Evolutionary conservation across 1,284 basidiomycete genomes (phyloP).

Genomic region (Pseudozyma tsukubaensis): DNA sequence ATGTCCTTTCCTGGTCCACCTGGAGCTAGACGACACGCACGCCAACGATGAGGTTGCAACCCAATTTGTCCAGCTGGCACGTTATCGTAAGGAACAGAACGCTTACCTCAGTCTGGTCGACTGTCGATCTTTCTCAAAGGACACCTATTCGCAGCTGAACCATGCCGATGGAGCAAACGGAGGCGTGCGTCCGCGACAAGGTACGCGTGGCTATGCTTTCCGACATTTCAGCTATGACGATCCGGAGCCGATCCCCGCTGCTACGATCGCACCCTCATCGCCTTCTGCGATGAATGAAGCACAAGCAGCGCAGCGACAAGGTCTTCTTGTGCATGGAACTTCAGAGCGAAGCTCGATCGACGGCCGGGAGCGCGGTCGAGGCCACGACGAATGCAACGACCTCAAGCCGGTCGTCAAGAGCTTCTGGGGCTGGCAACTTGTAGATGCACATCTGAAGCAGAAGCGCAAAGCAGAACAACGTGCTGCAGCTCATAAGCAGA

Average conservation of each 20-base stretch:
- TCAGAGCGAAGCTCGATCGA: conserved; percentile 11
- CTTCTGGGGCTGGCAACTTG: conserved; percentile 58
- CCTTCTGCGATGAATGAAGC: not conserved
- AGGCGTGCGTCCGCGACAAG: conserved; percentile 35
- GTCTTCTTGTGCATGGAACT: not conserved
- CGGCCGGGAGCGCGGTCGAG: conserved; percentile 10
- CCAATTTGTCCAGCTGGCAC: conserved; percentile 50
- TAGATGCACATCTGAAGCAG: conserved; percentile 43
- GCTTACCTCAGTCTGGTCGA: conserved; percentile 56
- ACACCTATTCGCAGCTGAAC: conserved; percentile 35
- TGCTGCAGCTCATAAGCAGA: conserved; percentile 14
- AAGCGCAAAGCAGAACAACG: conserved; percentile 38
- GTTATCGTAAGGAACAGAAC: conserved; percentile 39
- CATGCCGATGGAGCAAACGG: conserved; percentile 20
- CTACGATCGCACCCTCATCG: not conserved
- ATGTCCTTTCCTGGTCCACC: conserved; percentile 49
- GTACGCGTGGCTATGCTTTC: conserved; percentile 36
- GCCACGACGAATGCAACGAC: conserved; percentile 54
- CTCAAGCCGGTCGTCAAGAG: conserved; percentile 49
- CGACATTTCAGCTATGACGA: conserved; percentile 47
- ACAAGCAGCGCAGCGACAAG: not conserved
- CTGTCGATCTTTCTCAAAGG: conserved; percentile 48
- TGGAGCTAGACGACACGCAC: conserved; percentile 58
- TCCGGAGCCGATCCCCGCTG: conserved; percentile 12
- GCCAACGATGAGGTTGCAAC: conserved; percentile 44